Evolutionary conservation across 257 asterid species (phyloP).

Genomic region (Solanum bulbocastanum): DNA sequence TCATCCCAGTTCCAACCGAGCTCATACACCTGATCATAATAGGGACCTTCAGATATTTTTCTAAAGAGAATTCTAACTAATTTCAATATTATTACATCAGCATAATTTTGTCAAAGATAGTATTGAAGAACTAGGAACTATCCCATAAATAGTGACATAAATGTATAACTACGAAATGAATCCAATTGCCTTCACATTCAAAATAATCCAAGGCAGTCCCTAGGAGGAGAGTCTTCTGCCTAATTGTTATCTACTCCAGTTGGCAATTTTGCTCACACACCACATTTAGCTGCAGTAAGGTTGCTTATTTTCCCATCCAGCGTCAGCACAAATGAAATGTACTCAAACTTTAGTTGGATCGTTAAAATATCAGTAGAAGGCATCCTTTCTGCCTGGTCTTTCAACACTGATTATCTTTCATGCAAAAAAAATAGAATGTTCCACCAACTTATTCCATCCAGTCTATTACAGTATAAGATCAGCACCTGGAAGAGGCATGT

Average conservation of each 20-base stretch:
- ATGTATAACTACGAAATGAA: not conserved
- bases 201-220: not conserved
- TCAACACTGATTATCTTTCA: not conserved
- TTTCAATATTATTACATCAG: not conserved
- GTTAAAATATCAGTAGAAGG: not conserved
- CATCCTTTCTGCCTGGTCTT: not conserved
- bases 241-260: not conserved
- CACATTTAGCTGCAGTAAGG: not conserved
- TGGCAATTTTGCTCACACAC: not conserved
- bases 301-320: not conserved
- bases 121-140: not conserved
- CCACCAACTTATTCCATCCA: not conserved
- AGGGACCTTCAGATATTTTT: not conserved
- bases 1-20: conserved; percentile 99
- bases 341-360: not conserved
- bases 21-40: conserved; percentile 60
- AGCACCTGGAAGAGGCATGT: not conserved
- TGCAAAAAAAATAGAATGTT: not conserved
- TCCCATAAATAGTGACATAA: not conserved
- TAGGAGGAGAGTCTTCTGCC: not conserved
- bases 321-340: not conserved
- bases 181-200: not conserved
- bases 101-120: not conserved
- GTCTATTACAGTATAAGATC: not conserved
- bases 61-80: not conserved